Conservation (phyloP, 2,329 filamentous ascomycete genomes). For the Sporothrix schenckii region DNA sequence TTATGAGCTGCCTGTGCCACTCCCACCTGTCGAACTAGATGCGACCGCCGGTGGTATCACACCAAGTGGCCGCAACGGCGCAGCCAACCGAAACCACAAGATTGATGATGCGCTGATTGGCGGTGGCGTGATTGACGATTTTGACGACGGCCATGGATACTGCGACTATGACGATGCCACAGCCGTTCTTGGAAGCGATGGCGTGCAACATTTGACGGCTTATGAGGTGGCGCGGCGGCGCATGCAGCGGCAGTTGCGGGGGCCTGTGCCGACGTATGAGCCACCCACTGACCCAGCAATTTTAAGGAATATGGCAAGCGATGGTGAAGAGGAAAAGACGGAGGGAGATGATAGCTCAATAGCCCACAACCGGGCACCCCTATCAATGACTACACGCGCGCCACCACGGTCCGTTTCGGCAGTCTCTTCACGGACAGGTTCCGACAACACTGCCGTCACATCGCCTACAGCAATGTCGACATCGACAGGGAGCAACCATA, state of each 20-base stretch:
- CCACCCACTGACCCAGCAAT: conserved; percentile 44
- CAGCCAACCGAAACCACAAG: conserved; percentile 1
- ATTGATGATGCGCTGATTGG: conserved; percentile 18
- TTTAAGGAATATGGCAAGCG: not conserved
- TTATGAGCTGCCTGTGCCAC: conserved; percentile 55
- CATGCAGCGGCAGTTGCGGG: conserved; percentile 55
- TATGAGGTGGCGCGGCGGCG: conserved; percentile 58
- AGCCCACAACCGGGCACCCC: conserved; percentile 38
- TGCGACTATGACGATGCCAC: conserved; percentile 41
- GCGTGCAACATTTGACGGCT: conserved; percentile 47
- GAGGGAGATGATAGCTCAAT: conserved; percentile 29
- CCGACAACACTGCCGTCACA: conserved; percentile 41
- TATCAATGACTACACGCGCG: conserved; percentile 39
- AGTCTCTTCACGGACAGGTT: conserved; percentile 44
- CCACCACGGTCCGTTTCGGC: conserved; percentile 35
- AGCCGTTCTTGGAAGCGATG: conserved; percentile 48
- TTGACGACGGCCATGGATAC: conserved; percentile 22
- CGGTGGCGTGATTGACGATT: conserved; percentile 4
- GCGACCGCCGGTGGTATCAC: conserved; percentile 39
- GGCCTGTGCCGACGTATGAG: conserved; percentile 54
- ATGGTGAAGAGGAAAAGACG: conserved; percentile 34
- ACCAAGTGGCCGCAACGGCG: not conserved
- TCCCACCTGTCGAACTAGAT: conserved; percentile 55
- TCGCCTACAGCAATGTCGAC: not conserved
- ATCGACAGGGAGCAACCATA: conserved; percentile 31